These are phyloP conservation scores for Exophiala phaeomuriformis DNA, from an alignment of 2,329 filamentous ascomycete species.

Conservation along the genomic window DNA sequence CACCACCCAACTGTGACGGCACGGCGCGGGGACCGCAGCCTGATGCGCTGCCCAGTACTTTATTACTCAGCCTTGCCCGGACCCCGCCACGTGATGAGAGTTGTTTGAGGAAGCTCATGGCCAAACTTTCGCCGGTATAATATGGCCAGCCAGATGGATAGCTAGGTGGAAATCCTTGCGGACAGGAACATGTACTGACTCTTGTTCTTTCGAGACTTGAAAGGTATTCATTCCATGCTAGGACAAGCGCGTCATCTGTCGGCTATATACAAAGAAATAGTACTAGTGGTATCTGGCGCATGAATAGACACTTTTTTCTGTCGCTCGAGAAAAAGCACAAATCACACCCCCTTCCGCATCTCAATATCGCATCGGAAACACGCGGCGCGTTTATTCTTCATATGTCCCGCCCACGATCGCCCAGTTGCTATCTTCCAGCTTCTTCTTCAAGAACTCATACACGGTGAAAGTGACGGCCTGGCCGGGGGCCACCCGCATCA, in stretches of 20 bases:
- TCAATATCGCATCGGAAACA: background rate
- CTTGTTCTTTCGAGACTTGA: background rate
- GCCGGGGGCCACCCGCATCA: slow-evolving; percentile 94
- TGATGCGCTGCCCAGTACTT: background rate
- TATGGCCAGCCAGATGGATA: too few species aligned
- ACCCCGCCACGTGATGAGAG: background rate
- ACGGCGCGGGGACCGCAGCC: background rate
- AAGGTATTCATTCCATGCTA: background rate
- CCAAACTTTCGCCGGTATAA: too few species aligned
- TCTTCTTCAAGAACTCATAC: slow-evolving; percentile 68
- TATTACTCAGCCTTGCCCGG: background rate
- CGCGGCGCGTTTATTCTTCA: slow-evolving; percentile 47
- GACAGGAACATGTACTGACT: background rate
- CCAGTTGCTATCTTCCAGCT: slow-evolving; percentile 59
- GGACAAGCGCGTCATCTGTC: background rate
- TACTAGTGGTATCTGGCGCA: slow-evolving; percentile 1
- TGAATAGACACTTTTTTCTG: background rate
- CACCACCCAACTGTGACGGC: background rate
- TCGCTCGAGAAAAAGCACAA: background rate
- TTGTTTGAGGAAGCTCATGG: background rate
- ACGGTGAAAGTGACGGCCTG: slow-evolving; percentile 74
- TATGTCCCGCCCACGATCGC: slow-evolving; percentile 56
- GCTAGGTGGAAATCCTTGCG: too few species aligned
- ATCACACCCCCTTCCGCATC: background rate
- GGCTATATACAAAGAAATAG: background rate